A percentile compares a stretch with the other conserved stretches of the same genome.
phyloP scores from a whole-genome alignment of 192 early-diverging fungal genomes.

The Chytriomyces confervae region DNA sequence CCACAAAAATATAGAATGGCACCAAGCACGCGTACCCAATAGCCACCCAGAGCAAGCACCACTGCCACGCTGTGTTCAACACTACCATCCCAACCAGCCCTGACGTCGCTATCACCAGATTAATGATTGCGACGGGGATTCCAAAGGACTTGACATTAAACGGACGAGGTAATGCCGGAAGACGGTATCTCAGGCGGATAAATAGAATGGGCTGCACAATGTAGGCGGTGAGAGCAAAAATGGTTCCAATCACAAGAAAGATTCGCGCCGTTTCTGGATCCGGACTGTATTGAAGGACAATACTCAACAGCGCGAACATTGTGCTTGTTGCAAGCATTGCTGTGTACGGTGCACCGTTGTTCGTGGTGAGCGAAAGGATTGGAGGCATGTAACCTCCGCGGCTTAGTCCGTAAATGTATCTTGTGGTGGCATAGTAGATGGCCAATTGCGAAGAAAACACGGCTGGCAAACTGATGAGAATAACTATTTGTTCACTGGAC shows the following conservation, averaged over 20 bases:
- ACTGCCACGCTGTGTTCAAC: background rate
- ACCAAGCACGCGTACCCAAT: background rate
- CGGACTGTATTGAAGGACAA: background rate
- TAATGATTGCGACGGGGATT: background rate
- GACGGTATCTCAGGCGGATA: background rate
- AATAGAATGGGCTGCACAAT: slow-evolving; percentile 26
- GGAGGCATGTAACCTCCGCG: slow-evolving; percentile 24
- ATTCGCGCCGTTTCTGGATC: background rate
- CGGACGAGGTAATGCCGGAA: slow-evolving; percentile 11
- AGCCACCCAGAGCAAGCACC: background rate
- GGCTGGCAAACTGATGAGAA: background rate
- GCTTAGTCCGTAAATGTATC: slow-evolving; percentile 10
- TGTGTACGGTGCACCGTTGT: slow-evolving; percentile 20
- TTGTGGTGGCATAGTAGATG: background rate
- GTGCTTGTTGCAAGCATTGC: background rate
- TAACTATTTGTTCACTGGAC: background rate
- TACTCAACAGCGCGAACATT: background rate
- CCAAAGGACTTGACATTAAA: slow-evolving; percentile 2
- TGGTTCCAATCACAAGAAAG: slow-evolving; percentile 11
- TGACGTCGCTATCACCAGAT: background rate
- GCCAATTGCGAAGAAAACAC: slow-evolving; percentile 8
- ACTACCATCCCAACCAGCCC: slow-evolving; percentile 3
- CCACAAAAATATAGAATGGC: slow-evolving; percentile 18
- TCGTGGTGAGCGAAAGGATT: slow-evolving; percentile 14
- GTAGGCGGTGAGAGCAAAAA: slow-evolving; percentile 25